A percentile compares a stretch with the other conserved stretches of the same genome.
These are phyloP conservation scores for Pichia nakasei DNA, from an alignment of 805 yeast species.

Conservation along the genomic window DNA sequence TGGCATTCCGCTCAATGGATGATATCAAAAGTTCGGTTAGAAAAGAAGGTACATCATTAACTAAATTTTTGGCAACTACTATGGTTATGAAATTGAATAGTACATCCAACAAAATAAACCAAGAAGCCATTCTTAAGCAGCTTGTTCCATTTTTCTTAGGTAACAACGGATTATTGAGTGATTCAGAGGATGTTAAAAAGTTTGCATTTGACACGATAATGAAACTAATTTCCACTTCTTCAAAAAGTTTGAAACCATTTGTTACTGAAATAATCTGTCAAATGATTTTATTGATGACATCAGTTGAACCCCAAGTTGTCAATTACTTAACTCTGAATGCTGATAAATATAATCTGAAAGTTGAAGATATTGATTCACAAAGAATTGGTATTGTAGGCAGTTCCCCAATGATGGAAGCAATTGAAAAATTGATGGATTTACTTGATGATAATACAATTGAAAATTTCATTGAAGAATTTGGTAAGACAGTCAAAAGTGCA, in stretches of 20 bases:
- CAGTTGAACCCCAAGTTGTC: constrained; percentile 83
- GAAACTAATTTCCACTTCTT: constrained; percentile 57
- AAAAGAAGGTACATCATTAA: constrained; percentile 62
- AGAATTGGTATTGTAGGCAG: constrained; percentile 63
- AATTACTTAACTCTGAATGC: constrained; percentile 85
- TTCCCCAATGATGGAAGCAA: constrained; percentile 85
- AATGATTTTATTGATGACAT: constrained; percentile 64
- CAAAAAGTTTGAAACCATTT: constrained; percentile 53
- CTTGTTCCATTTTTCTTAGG: constrained; percentile 78
- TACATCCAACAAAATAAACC: constrained; percentile 30
- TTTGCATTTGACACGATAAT: constrained; percentile 73
- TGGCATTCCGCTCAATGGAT: constrained; percentile 85
- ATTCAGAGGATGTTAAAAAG: constrained; percentile 72
- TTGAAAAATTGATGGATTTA: constrained; percentile 59
- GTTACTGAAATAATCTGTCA: constrained; percentile 63
- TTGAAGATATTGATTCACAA: constrained; percentile 66
- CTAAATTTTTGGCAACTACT: constrained; percentile 55
- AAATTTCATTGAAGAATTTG: constrained; percentile 40
- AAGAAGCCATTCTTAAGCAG: constrained; percentile 37
- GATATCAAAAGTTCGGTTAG: constrained; percentile 93
- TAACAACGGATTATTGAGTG: constrained; percentile 67
- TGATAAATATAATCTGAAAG: constrained; percentile 68
- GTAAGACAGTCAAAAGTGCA: constrained; percentile 51
- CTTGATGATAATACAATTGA: constrained; percentile 44
- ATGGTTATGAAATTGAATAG: constrained; percentile 48